Evolutionary conservation across 1,139 yeast genomes (phyloP), one percentile per base, ranked within the genome.

Genomic region (Candida mesenterica): DNA sequence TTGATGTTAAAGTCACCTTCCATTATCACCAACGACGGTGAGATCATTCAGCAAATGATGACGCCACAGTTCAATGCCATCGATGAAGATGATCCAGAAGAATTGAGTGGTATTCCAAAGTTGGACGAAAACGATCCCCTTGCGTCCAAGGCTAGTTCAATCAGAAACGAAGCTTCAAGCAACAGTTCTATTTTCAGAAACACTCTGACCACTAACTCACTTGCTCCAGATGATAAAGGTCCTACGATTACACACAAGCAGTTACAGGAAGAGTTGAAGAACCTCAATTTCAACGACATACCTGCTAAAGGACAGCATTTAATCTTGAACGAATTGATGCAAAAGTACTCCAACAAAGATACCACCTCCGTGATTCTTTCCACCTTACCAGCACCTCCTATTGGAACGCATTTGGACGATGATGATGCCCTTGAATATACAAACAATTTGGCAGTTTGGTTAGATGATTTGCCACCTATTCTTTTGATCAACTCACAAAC

Each of bases 291-390:
- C 60, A 85, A 87, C 53, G 92, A 86, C 42, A 62, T 92, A 15
- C 96, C 97, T 0, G 94, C 96, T 3, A 77, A 81, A 46, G 95
- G 95, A 0, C 98, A 92, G 59, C 96, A 90, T 56, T 61, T 90
- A 33, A 82, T 92, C 33, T 65, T 92, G 44, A 90, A 92, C 55
- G 96, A 89, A 45, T 65, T 92, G 47, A 89, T 92, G 95, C 63
- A 63, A 36, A 40, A 42, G n/a, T 65, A 72, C 30, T 69, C 81
- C 1, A 82, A 92, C 0, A 60, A 62, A 15, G 67, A 71, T 10
- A 65, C 77, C 1, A 82, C 90, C 0, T 79, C 75, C 12, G 79
- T 92, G 6, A 77, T 92, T 3, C 85, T 92, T 53, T 82, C 96
- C 1, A 90, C 97, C 0, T 63, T 92, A 29, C 97, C 98, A 0